phyloP scores from a whole-genome alignment of 2,329 filamentous ascomycete genomes.

The Mycogone perniciosa region DNA sequence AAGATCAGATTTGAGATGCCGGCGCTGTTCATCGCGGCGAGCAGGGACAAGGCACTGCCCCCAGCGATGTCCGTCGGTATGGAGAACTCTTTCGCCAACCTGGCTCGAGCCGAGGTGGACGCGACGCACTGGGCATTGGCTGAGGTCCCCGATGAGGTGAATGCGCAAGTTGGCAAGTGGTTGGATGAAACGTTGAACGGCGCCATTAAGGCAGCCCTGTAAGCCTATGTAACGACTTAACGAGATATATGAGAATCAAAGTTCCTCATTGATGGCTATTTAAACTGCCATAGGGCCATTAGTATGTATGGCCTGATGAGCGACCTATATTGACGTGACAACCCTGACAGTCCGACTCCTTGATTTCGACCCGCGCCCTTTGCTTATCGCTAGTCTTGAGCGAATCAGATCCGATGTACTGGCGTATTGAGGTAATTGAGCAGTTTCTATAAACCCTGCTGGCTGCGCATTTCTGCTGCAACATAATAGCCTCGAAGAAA shows the following conservation, averaged over 20 bases:
- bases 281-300: neutral
- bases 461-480: no score
- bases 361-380: no score
- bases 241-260: neutral
- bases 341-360: no score
- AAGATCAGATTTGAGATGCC: slow-evolving; percentile 49
- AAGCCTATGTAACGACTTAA: neutral
- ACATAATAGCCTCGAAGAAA: no score
- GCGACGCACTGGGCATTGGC: slow-evolving; percentile 78
- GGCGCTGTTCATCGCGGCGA: slow-evolving; percentile 68
- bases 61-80: slow-evolving; percentile 66
- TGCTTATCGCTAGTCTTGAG: no score
- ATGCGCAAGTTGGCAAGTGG: slow-evolving; percentile 62
- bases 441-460: no score
- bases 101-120: slow-evolving; percentile 60
- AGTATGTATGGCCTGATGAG: no score
- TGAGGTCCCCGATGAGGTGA: slow-evolving; percentile 65
- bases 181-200: slow-evolving; percentile 37
- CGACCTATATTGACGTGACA: no score
- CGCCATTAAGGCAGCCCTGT: slow-evolving; percentile 24
- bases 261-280: neutral
- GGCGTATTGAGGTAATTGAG: no score
- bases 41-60: slow-evolving; percentile 64
- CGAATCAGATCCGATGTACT: no score
- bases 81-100: slow-evolving; percentile 57